phyloP scores from a whole-genome alignment of 2,329 filamentous ascomycete species.

The Colletotrichum tamarilloi region DNA sequence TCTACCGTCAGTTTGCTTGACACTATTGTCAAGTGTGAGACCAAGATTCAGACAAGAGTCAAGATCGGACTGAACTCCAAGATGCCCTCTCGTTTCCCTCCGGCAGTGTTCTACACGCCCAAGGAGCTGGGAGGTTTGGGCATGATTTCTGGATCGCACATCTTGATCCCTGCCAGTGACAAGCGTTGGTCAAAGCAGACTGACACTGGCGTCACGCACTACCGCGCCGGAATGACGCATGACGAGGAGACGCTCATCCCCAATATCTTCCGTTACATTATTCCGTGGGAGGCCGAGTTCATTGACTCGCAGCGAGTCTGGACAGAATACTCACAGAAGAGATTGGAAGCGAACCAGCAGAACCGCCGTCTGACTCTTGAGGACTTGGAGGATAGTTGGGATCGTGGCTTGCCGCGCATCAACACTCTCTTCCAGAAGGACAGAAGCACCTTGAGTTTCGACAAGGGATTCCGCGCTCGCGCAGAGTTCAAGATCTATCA shows the following conservation, averaged over 20 bases:
- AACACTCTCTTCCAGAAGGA: constrained; percentile 99
- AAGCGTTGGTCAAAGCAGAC: constrained; percentile 99
- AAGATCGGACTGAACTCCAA: constrained; percentile 99
- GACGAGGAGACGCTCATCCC: constrained; percentile 98
- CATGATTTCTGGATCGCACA: constrained; percentile 99
- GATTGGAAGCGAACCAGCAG: constrained; percentile 95
- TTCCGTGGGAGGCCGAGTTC: constrained; percentile 98
- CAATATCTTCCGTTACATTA: constrained; percentile 99
- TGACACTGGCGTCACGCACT: constrained; percentile 96
- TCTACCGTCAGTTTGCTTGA: constrained; percentile 94
- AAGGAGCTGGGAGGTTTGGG: constrained; percentile 97
- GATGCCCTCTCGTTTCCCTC: constrained; percentile 98
- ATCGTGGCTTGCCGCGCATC: constrained; percentile 95
- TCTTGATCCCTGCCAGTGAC: constrained; percentile 95
- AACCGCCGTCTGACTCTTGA: constrained; percentile 94
- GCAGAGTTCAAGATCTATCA: constrained; percentile 99
- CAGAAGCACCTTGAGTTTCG: constrained; percentile 94
- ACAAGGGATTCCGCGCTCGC: constrained; percentile 96
- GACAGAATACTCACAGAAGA: constrained; percentile 99
- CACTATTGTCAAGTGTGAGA: constrained; percentile 99
- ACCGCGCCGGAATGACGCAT: constrained; percentile 96
- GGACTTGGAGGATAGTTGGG: constrained; percentile 98
- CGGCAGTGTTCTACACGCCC: constrained; percentile 97
- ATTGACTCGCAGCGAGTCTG: constrained; percentile 98
- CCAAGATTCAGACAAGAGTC: constrained; percentile 98